These are phyloP conservation scores for Mycena alexandri DNA, from an alignment of 768 basidiomycete species.

Conservation along the genomic window DNA sequence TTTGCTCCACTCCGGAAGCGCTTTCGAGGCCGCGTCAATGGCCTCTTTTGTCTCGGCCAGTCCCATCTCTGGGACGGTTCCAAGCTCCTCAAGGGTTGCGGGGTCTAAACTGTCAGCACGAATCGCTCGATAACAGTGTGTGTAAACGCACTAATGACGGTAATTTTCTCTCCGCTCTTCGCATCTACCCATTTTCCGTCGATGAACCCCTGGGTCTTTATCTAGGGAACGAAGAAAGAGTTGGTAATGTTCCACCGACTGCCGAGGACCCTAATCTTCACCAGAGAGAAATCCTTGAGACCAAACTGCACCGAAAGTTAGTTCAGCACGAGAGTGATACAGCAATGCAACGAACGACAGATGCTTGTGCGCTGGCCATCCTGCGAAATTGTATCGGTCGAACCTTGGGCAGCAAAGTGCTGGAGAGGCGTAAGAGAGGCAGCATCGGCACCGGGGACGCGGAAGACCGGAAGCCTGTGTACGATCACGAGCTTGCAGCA, in stretches of 20 bases:
- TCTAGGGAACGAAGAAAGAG: too few species aligned
- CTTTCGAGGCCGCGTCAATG: slow-evolving; percentile 82
- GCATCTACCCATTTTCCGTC: slow-evolving; percentile 90
- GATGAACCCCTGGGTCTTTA: slow-evolving; percentile 66
- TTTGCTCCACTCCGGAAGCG: slow-evolving; percentile 88
- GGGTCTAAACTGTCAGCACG: slow-evolving; percentile 72
- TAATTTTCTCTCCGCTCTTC: slow-evolving; percentile 76
- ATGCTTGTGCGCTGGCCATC: slow-evolving; percentile 72
- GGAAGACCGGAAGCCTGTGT: too few species aligned
- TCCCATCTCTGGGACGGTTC: slow-evolving; percentile 91
- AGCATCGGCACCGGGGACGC: neutral
- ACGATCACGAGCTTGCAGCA: too few species aligned
- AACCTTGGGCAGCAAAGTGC: slow-evolving; percentile 12
- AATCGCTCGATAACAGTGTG: slow-evolving; percentile 11
- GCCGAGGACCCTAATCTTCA: slow-evolving; percentile 49
- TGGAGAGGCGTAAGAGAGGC: slow-evolving; percentile 24
- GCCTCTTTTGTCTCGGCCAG: slow-evolving; percentile 86
- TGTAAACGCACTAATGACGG: slow-evolving; percentile 81
- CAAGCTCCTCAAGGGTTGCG: slow-evolving; percentile 85
- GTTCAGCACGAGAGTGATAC: slow-evolving; percentile 1
- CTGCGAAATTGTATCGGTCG: slow-evolving; percentile 44
- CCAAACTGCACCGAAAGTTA: slow-evolving; percentile 62
- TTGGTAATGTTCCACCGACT: too few species aligned
- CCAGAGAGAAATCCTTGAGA: slow-evolving; percentile 80
- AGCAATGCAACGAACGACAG: slow-evolving; percentile 45